A percentile compares a stretch with the other conserved stretches of the same genome.
These are phyloP conservation scores for Ramalina peruviana DNA, from an alignment of 495 filamentous ascomycete genomes.

Conservation along the genomic window DNA sequence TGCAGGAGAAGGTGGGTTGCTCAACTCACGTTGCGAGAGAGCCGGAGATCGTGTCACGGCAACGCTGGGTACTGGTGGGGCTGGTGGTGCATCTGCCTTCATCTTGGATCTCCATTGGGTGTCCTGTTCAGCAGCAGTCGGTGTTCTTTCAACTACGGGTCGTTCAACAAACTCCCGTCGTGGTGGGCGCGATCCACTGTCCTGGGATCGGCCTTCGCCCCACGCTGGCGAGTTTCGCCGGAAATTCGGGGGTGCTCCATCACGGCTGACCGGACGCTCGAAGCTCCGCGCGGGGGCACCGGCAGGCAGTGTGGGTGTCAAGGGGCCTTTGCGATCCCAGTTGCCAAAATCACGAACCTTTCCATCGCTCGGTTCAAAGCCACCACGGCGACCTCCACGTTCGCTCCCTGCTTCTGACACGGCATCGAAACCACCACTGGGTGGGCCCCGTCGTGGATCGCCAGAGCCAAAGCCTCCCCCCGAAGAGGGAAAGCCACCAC, in stretches of 20 bases:
- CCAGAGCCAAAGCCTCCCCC: slow-evolving; percentile 19
- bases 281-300: slow-evolving; percentile 45
- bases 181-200: slow-evolving; percentile 65
- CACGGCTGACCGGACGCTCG: slow-evolving; percentile 53
- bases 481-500: slow-evolving; percentile 11
- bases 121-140: slow-evolving; percentile 76
- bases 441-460: background rate
- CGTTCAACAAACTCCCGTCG: slow-evolving; percentile 66
- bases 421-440: slow-evolving; percentile 32
- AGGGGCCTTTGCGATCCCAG: slow-evolving; percentile 91
- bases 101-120: slow-evolving; percentile 76
- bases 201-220: slow-evolving; percentile 71
- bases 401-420: slow-evolving; percentile 38
- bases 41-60: slow-evolving; percentile 29
- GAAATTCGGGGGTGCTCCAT: slow-evolving; percentile 36
- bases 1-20: slow-evolving; percentile 49
- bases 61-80: slow-evolving; percentile 29
- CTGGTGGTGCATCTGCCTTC: slow-evolving; percentile 50
- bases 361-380: slow-evolving; percentile 53
- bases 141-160: slow-evolving; percentile 45
- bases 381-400: slow-evolving; percentile 34
- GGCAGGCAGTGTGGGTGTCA: slow-evolving; percentile 54
- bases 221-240: slow-evolving; percentile 64
- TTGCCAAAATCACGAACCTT: slow-evolving; percentile 77
- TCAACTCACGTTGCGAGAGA: slow-evolving; percentile 45